A percentile compares a stretch with the other conserved stretches of the same genome.
Evolutionary conservation across 1,139 yeast species (phyloP).

Genomic region (Candida tetrigidarum): DNA sequence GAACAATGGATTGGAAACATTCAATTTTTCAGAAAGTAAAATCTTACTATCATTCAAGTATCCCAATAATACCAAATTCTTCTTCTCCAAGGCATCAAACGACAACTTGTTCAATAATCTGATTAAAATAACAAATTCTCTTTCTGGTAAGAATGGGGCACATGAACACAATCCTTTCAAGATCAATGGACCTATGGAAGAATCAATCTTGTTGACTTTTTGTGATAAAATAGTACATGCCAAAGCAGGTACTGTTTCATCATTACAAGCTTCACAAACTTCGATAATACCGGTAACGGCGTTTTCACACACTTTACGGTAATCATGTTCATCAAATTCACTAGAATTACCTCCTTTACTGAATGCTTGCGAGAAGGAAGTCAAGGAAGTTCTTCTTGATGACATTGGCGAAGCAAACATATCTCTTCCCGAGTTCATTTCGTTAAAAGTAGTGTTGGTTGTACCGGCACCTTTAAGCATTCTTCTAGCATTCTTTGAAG

Average conservation of each 20-base stretch:
- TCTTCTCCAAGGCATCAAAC: slow-evolving; percentile 37
- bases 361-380: slow-evolving; percentile 20
- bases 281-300: slow-evolving; percentile 75
- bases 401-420: slow-evolving; percentile 14
- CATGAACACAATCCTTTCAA: slow-evolving; percentile 61
- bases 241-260: slow-evolving; percentile 76
- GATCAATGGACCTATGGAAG: slow-evolving; percentile 45
- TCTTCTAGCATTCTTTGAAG: slow-evolving; percentile 28
- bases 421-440: slow-evolving; percentile 9
- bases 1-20: slow-evolving; percentile 51
- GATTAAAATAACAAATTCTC: slow-evolving; percentile 60
- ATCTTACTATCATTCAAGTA: slow-evolving; percentile 53
- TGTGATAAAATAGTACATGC: slow-evolving; percentile 85
- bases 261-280: slow-evolving; percentile 70
- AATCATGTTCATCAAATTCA: slow-evolving; percentile 35
- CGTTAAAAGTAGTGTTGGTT: slow-evolving; percentile 9
- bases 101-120: slow-evolving; percentile 48
- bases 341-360: slow-evolving; percentile 16
- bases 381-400: slow-evolving; percentile 24
- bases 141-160: slow-evolving; percentile 60
- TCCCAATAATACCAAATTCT: slow-evolving; percentile 35
- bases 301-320: slow-evolving; percentile 52
- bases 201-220: slow-evolving; percentile 56
- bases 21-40: slow-evolving; percentile 53
- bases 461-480: slow-evolving; percentile 18